These are phyloP conservation scores for Picea sitchensis DNA, from an alignment of 75 land plant genomes.

Conservation along the genomic window DNA sequence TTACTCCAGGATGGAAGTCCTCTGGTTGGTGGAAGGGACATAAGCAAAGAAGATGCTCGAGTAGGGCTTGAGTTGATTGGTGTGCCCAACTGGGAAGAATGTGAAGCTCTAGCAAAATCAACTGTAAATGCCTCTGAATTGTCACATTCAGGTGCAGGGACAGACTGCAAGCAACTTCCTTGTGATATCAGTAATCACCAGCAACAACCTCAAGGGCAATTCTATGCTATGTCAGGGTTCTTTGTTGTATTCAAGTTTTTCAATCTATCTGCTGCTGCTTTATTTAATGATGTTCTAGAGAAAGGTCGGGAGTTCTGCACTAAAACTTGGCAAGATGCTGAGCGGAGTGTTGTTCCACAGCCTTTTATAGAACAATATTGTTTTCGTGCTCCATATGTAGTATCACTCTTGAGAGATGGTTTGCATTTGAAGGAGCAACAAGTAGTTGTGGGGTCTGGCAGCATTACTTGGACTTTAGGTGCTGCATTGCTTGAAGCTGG, in stretches of 20 bases:
- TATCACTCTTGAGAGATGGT: slow-evolving; percentile 78
- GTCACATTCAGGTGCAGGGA: slow-evolving; percentile 30
- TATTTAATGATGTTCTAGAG: slow-evolving; percentile 66
- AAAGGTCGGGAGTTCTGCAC: slow-evolving; percentile 82
- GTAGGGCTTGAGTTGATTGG: slow-evolving; percentile 53
- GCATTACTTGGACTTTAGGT: slow-evolving; percentile 97
- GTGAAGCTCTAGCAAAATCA: slow-evolving; percentile 70
- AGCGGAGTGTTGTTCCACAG: slow-evolving; percentile 82
- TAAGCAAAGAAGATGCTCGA: slow-evolving; percentile 24
- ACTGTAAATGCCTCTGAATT: slow-evolving; percentile 80
- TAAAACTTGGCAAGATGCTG: slow-evolving; percentile 73
- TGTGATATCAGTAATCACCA: slow-evolving; percentile 70
- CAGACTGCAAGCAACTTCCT: slow-evolving; percentile 58
- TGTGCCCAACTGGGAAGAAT: slow-evolving; percentile 79
- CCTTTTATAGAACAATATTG: slow-evolving; percentile 94
- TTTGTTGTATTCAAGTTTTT: slow-evolving; percentile 93
- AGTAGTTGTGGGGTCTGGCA: slow-evolving; percentile 83
- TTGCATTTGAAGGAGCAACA: slow-evolving; percentile 72
- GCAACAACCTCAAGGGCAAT: slow-evolving; percentile 72
- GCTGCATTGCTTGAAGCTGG: slow-evolving; percentile 94
- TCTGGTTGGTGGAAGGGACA: slow-evolving; percentile 14
- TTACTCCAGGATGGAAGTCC: slow-evolving; percentile 40
- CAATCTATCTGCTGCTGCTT: slow-evolving; percentile 65
- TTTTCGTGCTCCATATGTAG: slow-evolving; percentile 92
- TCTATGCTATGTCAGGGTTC: slow-evolving; percentile 92